phyloP scores from a whole-genome alignment of 306 rosid species.

The Medicago arabica region DNA sequence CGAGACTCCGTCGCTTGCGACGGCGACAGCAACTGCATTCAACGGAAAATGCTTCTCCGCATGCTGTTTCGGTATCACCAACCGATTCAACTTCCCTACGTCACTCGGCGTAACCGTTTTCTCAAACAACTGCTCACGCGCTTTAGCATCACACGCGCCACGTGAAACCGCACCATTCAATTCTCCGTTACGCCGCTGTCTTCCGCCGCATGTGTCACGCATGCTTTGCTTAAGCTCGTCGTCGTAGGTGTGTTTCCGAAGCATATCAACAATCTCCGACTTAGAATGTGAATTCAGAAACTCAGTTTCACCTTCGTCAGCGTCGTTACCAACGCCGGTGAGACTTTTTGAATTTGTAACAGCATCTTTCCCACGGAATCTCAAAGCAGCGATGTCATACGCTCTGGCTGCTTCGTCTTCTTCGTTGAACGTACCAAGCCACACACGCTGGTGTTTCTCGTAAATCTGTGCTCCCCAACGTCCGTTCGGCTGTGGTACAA shows the following conservation, averaged over 20 bases:
- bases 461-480: conserved; percentile 99
- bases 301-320: conserved; percentile 44
- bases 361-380: conserved; percentile 94
- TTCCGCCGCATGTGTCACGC: conserved; percentile 48
- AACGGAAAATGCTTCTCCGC: conserved; percentile 95
- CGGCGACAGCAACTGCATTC: conserved; percentile 18
- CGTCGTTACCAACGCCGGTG: conserved; percentile 6
- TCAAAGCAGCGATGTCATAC: conserved; percentile 88
- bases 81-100: conserved; percentile 87
- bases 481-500: conserved; percentile 97
- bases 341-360: conserved; percentile 72
- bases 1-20: conserved; percentile 12
- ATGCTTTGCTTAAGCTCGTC: conserved; percentile 86
- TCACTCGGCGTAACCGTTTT: conserved; percentile 96
- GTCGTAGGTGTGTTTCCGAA: conserved; percentile 88
- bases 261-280: conserved; percentile 96
- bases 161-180: neutral
- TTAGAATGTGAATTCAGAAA: conserved; percentile 85
- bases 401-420: conserved; percentile 93
- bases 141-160: conserved; percentile 34
- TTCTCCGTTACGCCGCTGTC: neutral
- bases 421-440: conserved; percentile 96
- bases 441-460: conserved; percentile 99
- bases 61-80: conserved; percentile 94
- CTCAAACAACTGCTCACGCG: conserved; percentile 85